These are phyloP conservation scores for Prunus yedoensis DNA, from an alignment of 331 rosid genomes.

Conservation along the genomic window DNA sequence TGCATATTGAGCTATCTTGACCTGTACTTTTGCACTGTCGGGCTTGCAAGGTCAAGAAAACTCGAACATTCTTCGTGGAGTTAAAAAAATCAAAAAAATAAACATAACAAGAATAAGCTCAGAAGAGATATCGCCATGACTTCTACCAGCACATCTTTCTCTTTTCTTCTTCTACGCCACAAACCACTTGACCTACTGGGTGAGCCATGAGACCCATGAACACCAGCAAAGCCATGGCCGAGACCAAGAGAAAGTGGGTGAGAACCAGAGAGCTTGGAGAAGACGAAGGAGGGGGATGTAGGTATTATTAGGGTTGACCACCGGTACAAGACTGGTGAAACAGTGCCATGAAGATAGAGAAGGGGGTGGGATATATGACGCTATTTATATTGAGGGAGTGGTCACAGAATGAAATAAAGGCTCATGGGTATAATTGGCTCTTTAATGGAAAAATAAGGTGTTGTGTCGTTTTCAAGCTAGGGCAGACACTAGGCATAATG, in stretches of 20 bases:
- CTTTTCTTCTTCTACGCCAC: background rate
- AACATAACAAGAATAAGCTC: slow-evolving; percentile 61
- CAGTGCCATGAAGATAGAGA: slow-evolving; percentile 4
- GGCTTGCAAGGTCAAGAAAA: slow-evolving; percentile 99
- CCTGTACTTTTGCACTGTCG: background rate
- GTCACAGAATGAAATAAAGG: slow-evolving; percentile 31
- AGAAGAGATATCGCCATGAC: slow-evolving; percentile 84
- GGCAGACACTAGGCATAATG: slow-evolving; percentile 57
- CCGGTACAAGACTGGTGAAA: slow-evolving; percentile 20
- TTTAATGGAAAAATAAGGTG: slow-evolving; percentile 50
- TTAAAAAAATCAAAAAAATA: slow-evolving; percentile 1
- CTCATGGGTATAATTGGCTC: slow-evolving; percentile 46
- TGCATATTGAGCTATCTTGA: background rate
- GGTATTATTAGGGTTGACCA: slow-evolving; percentile 23
- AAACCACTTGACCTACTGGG: background rate
- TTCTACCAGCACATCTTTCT: slow-evolving; percentile 20
- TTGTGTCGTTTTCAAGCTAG: slow-evolving; percentile 56
- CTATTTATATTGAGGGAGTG: slow-evolving; percentile 20
- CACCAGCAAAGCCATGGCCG: slow-evolving; percentile 28
- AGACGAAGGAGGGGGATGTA: background rate
- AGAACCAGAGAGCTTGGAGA: slow-evolving; percentile 5
- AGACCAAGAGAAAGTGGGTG: background rate
- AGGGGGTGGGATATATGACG: background rate
- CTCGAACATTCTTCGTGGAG: slow-evolving; percentile 38
- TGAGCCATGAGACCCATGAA: slow-evolving; percentile 16